Conservation (phyloP, 2,329 filamentous ascomycete genomes). For the Pseudogymnoascus pannorum region DNA sequence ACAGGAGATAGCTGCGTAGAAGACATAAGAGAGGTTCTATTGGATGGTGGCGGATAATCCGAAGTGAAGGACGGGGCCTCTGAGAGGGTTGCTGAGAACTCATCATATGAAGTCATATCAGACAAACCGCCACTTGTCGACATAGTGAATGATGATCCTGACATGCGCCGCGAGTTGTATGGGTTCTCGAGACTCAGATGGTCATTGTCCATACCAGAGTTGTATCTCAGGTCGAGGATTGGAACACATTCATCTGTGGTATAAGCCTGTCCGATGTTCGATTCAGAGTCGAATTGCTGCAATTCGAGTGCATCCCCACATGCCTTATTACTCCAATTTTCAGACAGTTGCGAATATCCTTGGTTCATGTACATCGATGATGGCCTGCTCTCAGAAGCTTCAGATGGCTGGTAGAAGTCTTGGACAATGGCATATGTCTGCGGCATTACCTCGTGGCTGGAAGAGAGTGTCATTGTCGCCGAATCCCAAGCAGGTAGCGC, state of each 20-base stretch:
- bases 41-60: conserved; percentile 54
- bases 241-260: conserved; percentile 56
- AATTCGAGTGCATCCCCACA: conserved; percentile 52
- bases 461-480: conserved; percentile 44
- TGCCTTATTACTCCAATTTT: conserved; percentile 47
- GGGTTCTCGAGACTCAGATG: conserved; percentile 43
- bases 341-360: conserved; percentile 23
- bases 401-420: conserved; percentile 46
- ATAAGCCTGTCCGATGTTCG: conserved; percentile 55
- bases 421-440: conserved; percentile 52
- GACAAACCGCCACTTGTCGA: conserved; percentile 59
- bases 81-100: conserved; percentile 58
- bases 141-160: conserved; percentile 66
- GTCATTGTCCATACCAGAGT: conserved; percentile 43
- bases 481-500: conserved; percentile 51
- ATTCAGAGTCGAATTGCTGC: conserved; percentile 47
- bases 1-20: conserved; percentile 66
- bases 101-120: conserved; percentile 64
- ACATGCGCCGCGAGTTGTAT: conserved; percentile 56
- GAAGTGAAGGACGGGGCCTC: conserved; percentile 60
- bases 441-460: conserved; percentile 42
- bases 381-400: conserved; percentile 43
- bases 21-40: conserved; percentile 63
- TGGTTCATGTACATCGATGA: conserved; percentile 2
- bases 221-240: conserved; percentile 52